Evolutionary conservation across 2,329 filamentous ascomycete species (phyloP).

Genomic region (Zalaria sp.): DNA sequence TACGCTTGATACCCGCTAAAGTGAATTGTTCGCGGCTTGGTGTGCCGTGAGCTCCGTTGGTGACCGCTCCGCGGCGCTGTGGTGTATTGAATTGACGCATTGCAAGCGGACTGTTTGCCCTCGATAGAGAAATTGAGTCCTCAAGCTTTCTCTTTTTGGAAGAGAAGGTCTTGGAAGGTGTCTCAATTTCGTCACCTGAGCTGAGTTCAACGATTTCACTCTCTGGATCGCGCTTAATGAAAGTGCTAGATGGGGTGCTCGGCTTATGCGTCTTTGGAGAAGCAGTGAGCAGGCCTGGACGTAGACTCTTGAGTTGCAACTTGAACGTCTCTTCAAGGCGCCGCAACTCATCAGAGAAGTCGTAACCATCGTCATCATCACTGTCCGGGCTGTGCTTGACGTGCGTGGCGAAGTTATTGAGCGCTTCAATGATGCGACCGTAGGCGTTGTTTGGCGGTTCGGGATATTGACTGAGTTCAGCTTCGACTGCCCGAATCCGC

Average conservation of each 20-base stretch:
- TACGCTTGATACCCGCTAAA: constrained; percentile 16
- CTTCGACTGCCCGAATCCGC: constrained; percentile 38
- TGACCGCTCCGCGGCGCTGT: not conserved
- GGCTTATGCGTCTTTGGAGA: not conserved
- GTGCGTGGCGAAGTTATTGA: constrained; percentile 25
- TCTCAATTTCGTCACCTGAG: not conserved
- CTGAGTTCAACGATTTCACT: not conserved
- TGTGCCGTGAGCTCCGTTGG: constrained; percentile 18
- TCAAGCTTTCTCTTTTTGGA: constrained; percentile 20
- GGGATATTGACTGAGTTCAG: constrained; percentile 44
- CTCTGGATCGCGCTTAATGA: not conserved
- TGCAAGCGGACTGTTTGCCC: too few species aligned
- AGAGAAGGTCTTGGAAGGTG: constrained; percentile 7
- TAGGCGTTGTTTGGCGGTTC: constrained; percentile 50
- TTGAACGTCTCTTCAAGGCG: not conserved
- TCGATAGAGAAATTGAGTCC: not conserved
- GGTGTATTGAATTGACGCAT: too few species aligned
- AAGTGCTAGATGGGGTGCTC: not conserved
- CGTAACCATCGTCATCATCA: not conserved
- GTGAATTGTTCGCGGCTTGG: constrained; percentile 24
- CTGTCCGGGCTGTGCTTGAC: not conserved
- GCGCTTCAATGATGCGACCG: constrained; percentile 46
- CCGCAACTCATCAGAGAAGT: not conserved
- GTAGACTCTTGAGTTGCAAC: not conserved
- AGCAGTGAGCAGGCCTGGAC: not conserved